Evolutionary conservation across 2,329 filamentous ascomycete genomes (phyloP).

Genomic region (Ceratocystis cacaofunesta): DNA sequence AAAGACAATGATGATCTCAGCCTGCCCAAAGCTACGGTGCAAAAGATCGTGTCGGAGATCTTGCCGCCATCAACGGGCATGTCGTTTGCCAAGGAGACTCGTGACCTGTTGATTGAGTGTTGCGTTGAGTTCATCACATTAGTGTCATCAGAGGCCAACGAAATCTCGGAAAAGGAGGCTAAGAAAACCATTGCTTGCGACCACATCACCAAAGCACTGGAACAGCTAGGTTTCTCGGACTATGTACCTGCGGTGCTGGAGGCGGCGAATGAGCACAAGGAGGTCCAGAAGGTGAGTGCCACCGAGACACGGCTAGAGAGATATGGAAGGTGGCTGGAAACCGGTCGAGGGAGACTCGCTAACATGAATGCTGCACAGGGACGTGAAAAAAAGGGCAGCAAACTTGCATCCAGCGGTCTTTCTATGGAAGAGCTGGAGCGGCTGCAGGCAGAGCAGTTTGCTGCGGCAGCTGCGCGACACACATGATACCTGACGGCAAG

Average conservation of each 20-base stretch:
- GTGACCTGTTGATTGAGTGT: constrained; percentile 92
- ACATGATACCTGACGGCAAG: constrained; percentile 5
- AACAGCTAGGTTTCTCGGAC: constrained; percentile 81
- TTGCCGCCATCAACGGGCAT: constrained; percentile 60
- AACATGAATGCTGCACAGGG: constrained; percentile 50
- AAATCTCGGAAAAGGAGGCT: constrained; percentile 95
- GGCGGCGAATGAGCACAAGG: constrained; percentile 82
- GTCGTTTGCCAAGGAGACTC: constrained; percentile 85
- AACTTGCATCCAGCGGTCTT: constrained; percentile 88
- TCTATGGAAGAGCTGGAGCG: constrained; percentile 78
- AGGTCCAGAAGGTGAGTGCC: constrained; percentile 63
- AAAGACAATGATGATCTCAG: constrained; percentile 43
- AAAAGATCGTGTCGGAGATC: constrained; percentile 87
- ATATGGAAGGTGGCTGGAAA: background rate
- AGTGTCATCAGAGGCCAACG: constrained; percentile 95
- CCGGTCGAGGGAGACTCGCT: background rate
- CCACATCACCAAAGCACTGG: constrained; percentile 88
- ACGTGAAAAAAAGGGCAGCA: constrained; percentile 92
- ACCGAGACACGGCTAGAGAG: too few relatives aligned
- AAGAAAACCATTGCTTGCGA: constrained; percentile 99
- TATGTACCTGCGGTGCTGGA: constrained; percentile 80
- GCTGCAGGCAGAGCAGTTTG: constrained; percentile 85
- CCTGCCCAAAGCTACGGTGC: constrained; percentile 53
- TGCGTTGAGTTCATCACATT: constrained; percentile 98
- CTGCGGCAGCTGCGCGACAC: constrained; percentile 39